These are phyloP conservation scores for Vitis amurensis DNA, from an alignment of 164 flowering plant species.

Conservation along the genomic window DNA sequence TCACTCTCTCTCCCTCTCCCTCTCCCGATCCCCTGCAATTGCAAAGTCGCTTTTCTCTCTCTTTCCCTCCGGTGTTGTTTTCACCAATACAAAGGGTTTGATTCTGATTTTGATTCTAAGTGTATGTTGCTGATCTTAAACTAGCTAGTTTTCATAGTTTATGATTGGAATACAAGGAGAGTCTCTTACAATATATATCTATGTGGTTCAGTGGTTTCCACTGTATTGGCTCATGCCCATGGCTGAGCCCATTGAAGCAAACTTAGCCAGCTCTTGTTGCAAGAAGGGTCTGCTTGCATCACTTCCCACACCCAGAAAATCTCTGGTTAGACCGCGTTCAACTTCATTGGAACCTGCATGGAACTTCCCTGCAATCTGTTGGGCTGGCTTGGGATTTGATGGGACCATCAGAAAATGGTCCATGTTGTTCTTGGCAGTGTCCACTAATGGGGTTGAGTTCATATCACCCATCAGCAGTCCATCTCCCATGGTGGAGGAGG, in stretches of 20 bases:
- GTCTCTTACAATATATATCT: not conserved
- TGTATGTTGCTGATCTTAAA: not conserved
- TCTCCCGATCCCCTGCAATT: not conserved
- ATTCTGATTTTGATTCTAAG: too few species aligned
- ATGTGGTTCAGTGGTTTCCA: conserved; percentile 13
- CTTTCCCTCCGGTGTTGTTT: too few species aligned
- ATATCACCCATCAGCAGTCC: conserved; percentile 1
- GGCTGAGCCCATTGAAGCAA: conserved; percentile 41
- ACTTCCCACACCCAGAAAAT: conserved; percentile 64
- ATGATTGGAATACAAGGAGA: not conserved
- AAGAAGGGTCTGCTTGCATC: conserved; percentile 35
- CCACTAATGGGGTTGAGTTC: conserved; percentile 17
- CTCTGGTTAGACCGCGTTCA: conserved; percentile 43
- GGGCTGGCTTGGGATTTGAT: conserved; percentile 4
- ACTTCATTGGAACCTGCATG: conserved; percentile 13
- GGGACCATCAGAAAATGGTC: conserved; percentile 16
- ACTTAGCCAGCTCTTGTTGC: conserved; percentile 42
- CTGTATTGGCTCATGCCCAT: conserved; percentile 43
- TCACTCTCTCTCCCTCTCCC: conserved; percentile 4
- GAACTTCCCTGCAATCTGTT: not conserved
- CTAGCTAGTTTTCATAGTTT: not conserved
- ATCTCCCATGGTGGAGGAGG: conserved; percentile 6
- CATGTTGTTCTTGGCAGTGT: not conserved
- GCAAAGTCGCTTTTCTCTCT: too few species aligned
- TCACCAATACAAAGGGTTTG: too few species aligned